phyloP scores from a whole-genome alignment of 2,329 filamentous ascomycete genomes.

The Hypoxylon sp. region DNA sequence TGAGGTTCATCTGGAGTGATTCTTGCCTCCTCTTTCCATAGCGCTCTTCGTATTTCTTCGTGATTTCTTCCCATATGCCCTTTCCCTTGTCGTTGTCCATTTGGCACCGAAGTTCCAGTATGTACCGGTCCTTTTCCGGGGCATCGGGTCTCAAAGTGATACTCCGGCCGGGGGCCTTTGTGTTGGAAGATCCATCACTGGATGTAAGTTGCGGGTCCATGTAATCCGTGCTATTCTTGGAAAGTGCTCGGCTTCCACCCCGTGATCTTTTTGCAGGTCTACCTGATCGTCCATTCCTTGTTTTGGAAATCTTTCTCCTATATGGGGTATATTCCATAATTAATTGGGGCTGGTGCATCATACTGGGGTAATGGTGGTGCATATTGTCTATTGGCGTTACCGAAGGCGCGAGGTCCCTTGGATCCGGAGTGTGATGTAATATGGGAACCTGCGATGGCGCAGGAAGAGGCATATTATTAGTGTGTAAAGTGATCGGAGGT shows the following conservation, averaged over 20 bases:
- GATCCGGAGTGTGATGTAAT: conserved; percentile 43
- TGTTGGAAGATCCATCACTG: conserved; percentile 53
- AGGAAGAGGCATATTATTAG: conserved; percentile 45
- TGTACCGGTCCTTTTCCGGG: conserved; percentile 63
- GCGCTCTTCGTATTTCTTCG: conserved; percentile 60
- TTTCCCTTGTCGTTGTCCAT: conserved; percentile 65
- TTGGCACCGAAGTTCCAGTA: conserved; percentile 65
- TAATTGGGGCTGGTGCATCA: conserved; percentile 33
- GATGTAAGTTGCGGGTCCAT: conserved; percentile 33
- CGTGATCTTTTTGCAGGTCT: conserved; percentile 45
- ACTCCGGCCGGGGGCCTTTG: conserved; percentile 55
- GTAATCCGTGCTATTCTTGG: conserved; percentile 29
- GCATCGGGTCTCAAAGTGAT: conserved; percentile 61
- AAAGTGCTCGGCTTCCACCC: conserved; percentile 23
- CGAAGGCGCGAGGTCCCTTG: conserved; percentile 42
- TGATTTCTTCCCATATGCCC: conserved; percentile 71
- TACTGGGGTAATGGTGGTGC: conserved; percentile 37
- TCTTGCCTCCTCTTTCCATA: conserved; percentile 59
- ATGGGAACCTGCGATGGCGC: conserved; percentile 46
- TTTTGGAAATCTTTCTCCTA: conserved; percentile 42
- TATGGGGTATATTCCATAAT: conserved; percentile 41
- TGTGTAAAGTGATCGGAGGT: conserved; percentile 30
- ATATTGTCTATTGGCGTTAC: conserved; percentile 43
- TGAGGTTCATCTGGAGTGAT: conserved; percentile 70
- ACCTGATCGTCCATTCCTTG: conserved; percentile 42